phyloP scores from a whole-genome alignment of 2,329 filamentous ascomycete species.

The Colletotrichum sp. region DNA sequence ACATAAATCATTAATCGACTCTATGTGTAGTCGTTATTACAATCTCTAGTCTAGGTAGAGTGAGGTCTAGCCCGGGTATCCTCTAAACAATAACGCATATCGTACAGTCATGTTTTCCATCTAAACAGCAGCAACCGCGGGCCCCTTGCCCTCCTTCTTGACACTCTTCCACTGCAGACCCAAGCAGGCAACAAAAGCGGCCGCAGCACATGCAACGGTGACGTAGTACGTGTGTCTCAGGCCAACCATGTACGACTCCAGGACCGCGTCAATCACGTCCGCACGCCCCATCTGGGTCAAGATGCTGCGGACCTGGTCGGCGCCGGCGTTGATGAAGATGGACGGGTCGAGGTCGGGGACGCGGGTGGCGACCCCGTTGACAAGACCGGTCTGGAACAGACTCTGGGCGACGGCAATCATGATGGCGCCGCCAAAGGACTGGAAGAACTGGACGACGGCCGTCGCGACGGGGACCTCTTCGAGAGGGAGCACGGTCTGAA shows the following conservation, averaged over 20 bases:
- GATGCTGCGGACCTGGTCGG: conserved; percentile 52
- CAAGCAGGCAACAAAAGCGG: conserved; percentile 48
- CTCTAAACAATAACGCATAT: neutral
- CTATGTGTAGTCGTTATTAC: neutral
- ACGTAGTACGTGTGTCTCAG: conserved; percentile 59
- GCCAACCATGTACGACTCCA: conserved; percentile 54
- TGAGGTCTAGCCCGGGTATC: neutral
- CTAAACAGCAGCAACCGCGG: conserved; percentile 27
- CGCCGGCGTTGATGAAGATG: conserved; percentile 58
- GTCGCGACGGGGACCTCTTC: conserved; percentile 56
- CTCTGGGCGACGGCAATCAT: conserved; percentile 70
- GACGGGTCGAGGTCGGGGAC: conserved; percentile 50
- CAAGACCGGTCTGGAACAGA: conserved; percentile 70
- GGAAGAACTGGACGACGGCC: conserved; percentile 64
- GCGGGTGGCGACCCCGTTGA: conserved; percentile 51
- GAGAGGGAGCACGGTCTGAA: conserved; percentile 56
- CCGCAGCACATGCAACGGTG: conserved; percentile 50
- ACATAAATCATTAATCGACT: neutral
- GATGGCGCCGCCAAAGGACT: conserved; percentile 69
- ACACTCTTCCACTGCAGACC: conserved; percentile 60
- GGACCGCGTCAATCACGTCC: conserved; percentile 46
- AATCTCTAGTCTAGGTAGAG: neutral
- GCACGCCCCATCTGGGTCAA: conserved; percentile 45
- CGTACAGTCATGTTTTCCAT: neutral
- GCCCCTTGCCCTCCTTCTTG: conserved; percentile 44